Conservation (phyloP, 768 basidiomycete genomes). For the Terana coerulea region DNA sequence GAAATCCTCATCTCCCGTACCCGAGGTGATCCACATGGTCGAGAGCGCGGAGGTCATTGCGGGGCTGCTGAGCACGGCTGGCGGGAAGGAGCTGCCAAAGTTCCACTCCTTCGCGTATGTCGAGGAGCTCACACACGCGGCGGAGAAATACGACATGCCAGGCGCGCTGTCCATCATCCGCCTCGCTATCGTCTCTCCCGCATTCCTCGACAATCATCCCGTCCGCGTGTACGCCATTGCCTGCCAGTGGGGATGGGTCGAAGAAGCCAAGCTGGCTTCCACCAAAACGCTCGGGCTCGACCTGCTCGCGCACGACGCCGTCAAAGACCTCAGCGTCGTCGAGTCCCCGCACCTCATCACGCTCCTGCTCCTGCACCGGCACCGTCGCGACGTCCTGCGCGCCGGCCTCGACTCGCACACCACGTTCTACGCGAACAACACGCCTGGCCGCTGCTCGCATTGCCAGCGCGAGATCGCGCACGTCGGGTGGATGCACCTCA, state of each 20-base stretch:
- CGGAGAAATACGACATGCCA: conserved; percentile 44
- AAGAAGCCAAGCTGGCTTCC: conserved; percentile 41
- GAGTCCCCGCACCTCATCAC: conserved; percentile 32
- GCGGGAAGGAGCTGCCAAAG: conserved; percentile 35
- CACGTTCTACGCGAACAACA: conserved; percentile 30
- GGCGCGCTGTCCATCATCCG: conserved; percentile 42
- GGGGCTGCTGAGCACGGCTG: conserved; percentile 37
- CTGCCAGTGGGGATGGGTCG: conserved; percentile 40
- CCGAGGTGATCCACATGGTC: conserved; percentile 25
- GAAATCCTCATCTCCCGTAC: background rate
- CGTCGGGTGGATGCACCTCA: conserved; percentile 16
- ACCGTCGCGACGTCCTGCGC: conserved; percentile 36
- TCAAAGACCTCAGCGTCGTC: conserved; percentile 31
- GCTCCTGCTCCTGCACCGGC: conserved; percentile 39
- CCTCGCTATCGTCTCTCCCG: conserved; percentile 35
- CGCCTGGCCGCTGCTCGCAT: conserved; percentile 6
- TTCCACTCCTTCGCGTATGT: conserved; percentile 42
- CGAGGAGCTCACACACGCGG: conserved; percentile 36
- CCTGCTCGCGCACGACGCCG: conserved; percentile 32
- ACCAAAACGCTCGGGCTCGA: conserved; percentile 37
- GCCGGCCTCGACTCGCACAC: conserved; percentile 31
- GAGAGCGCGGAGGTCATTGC: conserved; percentile 35
- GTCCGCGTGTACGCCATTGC: conserved; percentile 46
- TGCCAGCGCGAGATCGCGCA: conserved; percentile 17
- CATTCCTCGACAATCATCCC: conserved; percentile 38